A percentile compares a stretch with the other conserved stretches of the same genome.
Conservation (phyloP, 2,329 filamentous ascomycete species). For the Scedosporium dehoogii region DNA sequence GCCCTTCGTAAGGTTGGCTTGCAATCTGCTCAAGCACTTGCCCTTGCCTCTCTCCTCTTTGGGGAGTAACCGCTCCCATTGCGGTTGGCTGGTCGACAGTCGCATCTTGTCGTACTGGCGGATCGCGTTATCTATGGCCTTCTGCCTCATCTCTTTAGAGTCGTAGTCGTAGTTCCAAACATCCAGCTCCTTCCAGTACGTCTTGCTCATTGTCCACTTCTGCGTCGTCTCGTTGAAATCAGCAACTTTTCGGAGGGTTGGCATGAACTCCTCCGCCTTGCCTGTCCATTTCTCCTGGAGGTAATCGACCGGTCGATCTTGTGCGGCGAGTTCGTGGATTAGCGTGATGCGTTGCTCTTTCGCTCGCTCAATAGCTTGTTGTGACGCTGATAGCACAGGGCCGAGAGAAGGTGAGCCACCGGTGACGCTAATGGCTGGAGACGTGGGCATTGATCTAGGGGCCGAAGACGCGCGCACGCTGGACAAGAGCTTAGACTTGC, state of each 20-base stretch:
- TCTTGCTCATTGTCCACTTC: slow-evolving; percentile 46
- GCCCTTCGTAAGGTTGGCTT: slow-evolving; percentile 46
- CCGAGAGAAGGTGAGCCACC: slow-evolving; percentile 42
- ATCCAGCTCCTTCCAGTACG: slow-evolving; percentile 54
- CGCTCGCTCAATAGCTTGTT: slow-evolving; percentile 40
- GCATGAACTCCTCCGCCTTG: slow-evolving; percentile 41
- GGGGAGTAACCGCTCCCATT: slow-evolving; percentile 53
- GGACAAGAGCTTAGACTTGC: slow-evolving; percentile 32
- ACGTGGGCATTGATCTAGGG: slow-evolving; percentile 35
- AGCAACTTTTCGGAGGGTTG: slow-evolving; percentile 48
- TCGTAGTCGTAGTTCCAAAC: slow-evolving; percentile 53
- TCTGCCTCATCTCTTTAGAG: slow-evolving; percentile 42
- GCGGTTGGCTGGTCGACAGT: slow-evolving; percentile 42
- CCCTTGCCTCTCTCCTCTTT: slow-evolving; percentile 47
- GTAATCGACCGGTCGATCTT: slow-evolving; percentile 38
- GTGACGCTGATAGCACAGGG: slow-evolving; percentile 37
- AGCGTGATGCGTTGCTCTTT: slow-evolving; percentile 43
- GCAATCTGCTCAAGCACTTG: slow-evolving; percentile 51
- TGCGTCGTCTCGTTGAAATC: slow-evolving; percentile 36
- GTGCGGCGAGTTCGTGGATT: slow-evolving; percentile 51
- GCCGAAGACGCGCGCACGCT: slow-evolving; percentile 25
- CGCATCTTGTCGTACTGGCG: slow-evolving; percentile 50
- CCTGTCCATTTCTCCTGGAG: slow-evolving; percentile 41
- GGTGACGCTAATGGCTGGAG: slow-evolving; percentile 44
- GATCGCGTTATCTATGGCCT: slow-evolving; percentile 51